Conservation (phyloP, 371 early-diverging fungal species). For the Mortierella sp. region DNA sequence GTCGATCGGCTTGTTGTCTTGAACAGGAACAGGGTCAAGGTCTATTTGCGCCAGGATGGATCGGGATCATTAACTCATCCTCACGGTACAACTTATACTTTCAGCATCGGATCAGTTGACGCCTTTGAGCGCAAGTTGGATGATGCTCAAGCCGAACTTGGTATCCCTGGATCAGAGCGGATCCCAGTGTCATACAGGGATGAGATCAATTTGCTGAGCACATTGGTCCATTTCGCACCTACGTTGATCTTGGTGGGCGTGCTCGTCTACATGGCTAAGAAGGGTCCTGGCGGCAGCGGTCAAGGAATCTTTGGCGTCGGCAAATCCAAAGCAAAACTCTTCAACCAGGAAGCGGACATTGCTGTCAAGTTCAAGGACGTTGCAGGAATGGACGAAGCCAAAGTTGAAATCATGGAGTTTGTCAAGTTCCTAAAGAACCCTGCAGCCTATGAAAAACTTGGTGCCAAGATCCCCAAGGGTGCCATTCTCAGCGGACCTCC, state of each 20-base stretch:
- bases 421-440: constrained; percentile 99
- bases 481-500: constrained; percentile 99
- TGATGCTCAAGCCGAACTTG: constrained; percentile 89
- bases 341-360: constrained; percentile 96
- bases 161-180: constrained; percentile 88
- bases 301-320: constrained; percentile 96
- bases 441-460: constrained; percentile 99
- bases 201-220: constrained; percentile 74
- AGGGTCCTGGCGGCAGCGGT: constrained; percentile 75
- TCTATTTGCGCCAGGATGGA: constrained; percentile 81
- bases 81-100: constrained; percentile 64
- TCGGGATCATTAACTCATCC: constrained; percentile 52
- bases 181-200: constrained; percentile 91
- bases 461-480: constrained; percentile 99
- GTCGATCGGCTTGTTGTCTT: constrained; percentile 90
- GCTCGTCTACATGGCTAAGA: constrained; percentile 85
- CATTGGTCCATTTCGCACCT: constrained; percentile 93
- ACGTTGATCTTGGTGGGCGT: constrained; percentile 91
- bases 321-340: constrained; percentile 95
- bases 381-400: constrained; percentile 99
- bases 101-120: constrained; percentile 95
- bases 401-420: constrained; percentile 99
- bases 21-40: constrained; percentile 86
- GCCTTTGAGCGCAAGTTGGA: constrained; percentile 93
- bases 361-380: constrained; percentile 99